phyloP scores from a whole-genome alignment of 1,284 basidiomycete species.

The Leccinum subrobustum region DNA sequence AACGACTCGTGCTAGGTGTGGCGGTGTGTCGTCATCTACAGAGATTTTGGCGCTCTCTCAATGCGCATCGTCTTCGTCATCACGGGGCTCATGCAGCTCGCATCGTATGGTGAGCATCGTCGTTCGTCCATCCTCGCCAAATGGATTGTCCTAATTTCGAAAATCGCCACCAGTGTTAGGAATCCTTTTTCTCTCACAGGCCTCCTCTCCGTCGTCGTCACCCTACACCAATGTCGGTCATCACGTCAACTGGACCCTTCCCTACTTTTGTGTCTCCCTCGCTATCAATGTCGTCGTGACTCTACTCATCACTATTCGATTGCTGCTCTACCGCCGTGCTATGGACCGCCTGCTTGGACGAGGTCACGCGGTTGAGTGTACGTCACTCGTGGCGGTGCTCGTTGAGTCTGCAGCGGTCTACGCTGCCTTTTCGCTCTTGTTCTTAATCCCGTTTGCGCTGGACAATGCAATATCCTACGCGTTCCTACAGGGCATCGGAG shows the following conservation, averaged over 20 bases:
- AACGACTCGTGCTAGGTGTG: slow-evolving; percentile 28
- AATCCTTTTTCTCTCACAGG: slow-evolving; percentile 26
- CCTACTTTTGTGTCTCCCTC: slow-evolving; percentile 28
- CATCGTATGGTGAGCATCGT: slow-evolving; percentile 24
- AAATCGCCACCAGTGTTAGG: slow-evolving; percentile 19
- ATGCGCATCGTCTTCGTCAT: slow-evolving; percentile 15
- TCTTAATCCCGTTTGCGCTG: slow-evolving; percentile 24
- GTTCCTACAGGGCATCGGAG: slow-evolving; percentile 30
- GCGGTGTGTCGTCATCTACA: slow-evolving; percentile 33
- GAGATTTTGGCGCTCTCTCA: slow-evolving; percentile 16
- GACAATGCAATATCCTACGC: slow-evolving; percentile 17
- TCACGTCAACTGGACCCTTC: slow-evolving; percentile 28
- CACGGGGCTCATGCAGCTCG: slow-evolving; percentile 26
- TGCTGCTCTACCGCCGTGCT: slow-evolving; percentile 22
- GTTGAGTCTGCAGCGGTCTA: slow-evolving; percentile 31
- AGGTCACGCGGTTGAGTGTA: slow-evolving; percentile 22
- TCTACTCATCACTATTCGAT: slow-evolving; percentile 22
- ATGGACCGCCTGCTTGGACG: slow-evolving; percentile 19
- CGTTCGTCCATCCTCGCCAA: background rate
- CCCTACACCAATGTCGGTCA: slow-evolving; percentile 18
- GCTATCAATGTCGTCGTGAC: slow-evolving; percentile 23
- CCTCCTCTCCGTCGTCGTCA: slow-evolving; percentile 30
- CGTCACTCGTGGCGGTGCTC: slow-evolving; percentile 29
- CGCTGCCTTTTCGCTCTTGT: slow-evolving; percentile 26
- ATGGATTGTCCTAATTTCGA: background rate